Percentiles rank a stretch among this genome's conserved stretches.
Evolutionary conservation across 2,329 filamentous ascomycete species (phyloP).

Genomic region (Fusarium avenaceum): DNA sequence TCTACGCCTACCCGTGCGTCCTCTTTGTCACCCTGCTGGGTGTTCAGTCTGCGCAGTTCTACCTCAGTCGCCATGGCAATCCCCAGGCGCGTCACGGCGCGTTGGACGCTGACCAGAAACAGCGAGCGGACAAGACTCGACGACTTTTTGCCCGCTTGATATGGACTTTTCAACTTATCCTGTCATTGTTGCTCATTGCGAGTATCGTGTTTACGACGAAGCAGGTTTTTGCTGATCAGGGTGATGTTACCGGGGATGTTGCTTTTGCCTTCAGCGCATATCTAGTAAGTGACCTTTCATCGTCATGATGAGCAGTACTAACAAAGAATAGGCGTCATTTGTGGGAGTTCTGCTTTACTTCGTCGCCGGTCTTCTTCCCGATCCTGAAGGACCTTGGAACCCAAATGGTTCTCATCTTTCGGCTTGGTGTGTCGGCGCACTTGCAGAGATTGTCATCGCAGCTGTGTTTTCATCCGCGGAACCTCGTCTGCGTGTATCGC

Average conservation of each 20-base stretch:
- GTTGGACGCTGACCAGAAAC: constrained; percentile 49
- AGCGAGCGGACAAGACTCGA: constrained; percentile 46
- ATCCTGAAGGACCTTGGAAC: constrained; percentile 61
- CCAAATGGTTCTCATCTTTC: constrained; percentile 54
- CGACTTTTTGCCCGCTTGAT: constrained; percentile 53
- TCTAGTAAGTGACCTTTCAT: constrained; percentile 48
- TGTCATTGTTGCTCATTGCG: constrained; percentile 53
- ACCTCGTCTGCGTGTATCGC: constrained; percentile 48
- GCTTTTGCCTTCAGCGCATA: constrained; percentile 59
- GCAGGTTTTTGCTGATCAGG: constrained; percentile 51
- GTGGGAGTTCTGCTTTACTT: constrained; percentile 59
- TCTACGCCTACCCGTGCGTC: constrained; percentile 58
- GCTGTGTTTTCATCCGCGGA: constrained; percentile 53
- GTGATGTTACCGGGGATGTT: constrained; percentile 44
- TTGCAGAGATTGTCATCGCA: constrained; percentile 55
- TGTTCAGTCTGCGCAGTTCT: constrained; percentile 56
- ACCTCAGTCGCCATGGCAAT: constrained; percentile 50
- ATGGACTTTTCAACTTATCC: constrained; percentile 53
- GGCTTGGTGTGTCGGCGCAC: constrained; percentile 55
- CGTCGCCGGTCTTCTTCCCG: constrained; percentile 58
- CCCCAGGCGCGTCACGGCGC: constrained; percentile 42
- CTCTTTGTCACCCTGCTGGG: constrained; percentile 56
- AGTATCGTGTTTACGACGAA: constrained; percentile 52
- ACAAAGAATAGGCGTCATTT: constrained; percentile 53
- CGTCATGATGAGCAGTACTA: neutral